phyloP scores from a whole-genome alignment of 1,284 basidiomycete species.

The Golubevia pallescens region DNA sequence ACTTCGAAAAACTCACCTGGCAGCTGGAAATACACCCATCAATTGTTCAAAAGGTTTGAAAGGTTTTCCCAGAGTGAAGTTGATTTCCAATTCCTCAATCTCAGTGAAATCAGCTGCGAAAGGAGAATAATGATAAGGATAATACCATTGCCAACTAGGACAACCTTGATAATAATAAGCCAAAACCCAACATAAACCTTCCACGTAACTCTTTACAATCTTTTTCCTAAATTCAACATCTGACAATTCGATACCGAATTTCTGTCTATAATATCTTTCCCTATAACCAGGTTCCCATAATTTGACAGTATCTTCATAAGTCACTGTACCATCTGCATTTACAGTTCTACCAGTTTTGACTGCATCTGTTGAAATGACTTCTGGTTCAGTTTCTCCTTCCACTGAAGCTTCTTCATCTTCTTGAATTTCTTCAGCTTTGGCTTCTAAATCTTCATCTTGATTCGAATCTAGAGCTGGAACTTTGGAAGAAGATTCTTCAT shows the following conservation, averaged over 20 bases:
- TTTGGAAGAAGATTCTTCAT: background rate
- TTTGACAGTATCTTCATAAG: constrained; percentile 92
- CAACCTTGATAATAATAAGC: constrained; percentile 98
- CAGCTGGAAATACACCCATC: constrained; percentile 96
- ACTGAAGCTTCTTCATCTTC: constrained; percentile 68
- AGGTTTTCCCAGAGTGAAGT: constrained; percentile 79
- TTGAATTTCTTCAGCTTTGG: constrained; percentile 67
- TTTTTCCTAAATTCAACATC: constrained; percentile 77
- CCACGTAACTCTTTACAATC: constrained; percentile 84
- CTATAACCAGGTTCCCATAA: constrained; percentile 93
- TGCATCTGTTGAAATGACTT: constrained; percentile 31
- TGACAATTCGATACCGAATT: constrained; percentile 80
- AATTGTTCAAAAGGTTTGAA: constrained; percentile 98
- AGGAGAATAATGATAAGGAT: constrained; percentile 97
- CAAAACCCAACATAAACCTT: constrained; percentile 95
- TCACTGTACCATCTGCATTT: constrained; percentile 69
- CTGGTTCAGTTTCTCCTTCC: constrained; percentile 19
- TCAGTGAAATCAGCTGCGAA: constrained; percentile 94
- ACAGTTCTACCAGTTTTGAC: constrained; percentile 42
- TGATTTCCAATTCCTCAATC: constrained; percentile 78
- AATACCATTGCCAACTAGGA: constrained; percentile 99
- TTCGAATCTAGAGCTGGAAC: background rate
- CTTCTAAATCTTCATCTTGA: constrained; percentile 32
- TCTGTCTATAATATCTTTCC: constrained; percentile 91
- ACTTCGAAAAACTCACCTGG: constrained; percentile 69